These are phyloP conservation scores for Litsea cubeba DNA, from an alignment of 164 flowering plant species.

Conservation along the genomic window DNA sequence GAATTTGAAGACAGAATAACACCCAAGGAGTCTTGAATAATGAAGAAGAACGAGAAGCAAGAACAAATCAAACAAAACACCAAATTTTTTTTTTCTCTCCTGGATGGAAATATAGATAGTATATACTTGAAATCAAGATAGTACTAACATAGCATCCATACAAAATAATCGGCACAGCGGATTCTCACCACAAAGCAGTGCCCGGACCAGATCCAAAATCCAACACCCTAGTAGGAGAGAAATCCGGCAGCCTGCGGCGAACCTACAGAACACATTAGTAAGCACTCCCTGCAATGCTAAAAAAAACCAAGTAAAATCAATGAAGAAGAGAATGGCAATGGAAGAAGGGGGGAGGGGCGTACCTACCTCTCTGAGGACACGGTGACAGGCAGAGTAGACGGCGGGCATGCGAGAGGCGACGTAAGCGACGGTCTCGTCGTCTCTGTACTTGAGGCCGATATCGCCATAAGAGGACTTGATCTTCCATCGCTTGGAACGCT, in stretches of 20 bases:
- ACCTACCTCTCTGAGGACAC: constrained; percentile 52
- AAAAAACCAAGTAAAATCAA: neutral
- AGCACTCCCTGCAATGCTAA: neutral
- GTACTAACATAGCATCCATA: neutral
- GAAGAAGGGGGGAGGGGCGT: neutral
- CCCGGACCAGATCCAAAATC: constrained; percentile 99
- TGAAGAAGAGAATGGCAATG: neutral
- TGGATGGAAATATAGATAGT: too few relatives aligned
- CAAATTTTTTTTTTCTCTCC: too few relatives aligned
- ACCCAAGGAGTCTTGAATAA: too few relatives aligned
- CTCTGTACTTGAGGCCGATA: constrained; percentile 67
- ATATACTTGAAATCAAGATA: neutral
- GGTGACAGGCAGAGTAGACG: constrained; percentile 77
- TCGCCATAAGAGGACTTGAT: constrained; percentile 76
- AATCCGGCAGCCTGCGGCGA: constrained; percentile 71
- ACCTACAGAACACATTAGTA: constrained; percentile 37
- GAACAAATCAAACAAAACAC: too few relatives aligned
- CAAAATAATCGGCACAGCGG: neutral
- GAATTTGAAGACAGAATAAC: too few relatives aligned
- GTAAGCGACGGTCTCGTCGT: constrained; percentile 75
- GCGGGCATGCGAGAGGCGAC: constrained; percentile 99
- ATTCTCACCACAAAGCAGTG: constrained; percentile 81
- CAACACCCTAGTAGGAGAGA: constrained; percentile 70
- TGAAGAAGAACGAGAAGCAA: too few relatives aligned
- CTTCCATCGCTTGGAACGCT: constrained; percentile 69